phyloP scores from a whole-genome alignment of 805 yeast genomes.

The Kuraishia piskuri region DNA sequence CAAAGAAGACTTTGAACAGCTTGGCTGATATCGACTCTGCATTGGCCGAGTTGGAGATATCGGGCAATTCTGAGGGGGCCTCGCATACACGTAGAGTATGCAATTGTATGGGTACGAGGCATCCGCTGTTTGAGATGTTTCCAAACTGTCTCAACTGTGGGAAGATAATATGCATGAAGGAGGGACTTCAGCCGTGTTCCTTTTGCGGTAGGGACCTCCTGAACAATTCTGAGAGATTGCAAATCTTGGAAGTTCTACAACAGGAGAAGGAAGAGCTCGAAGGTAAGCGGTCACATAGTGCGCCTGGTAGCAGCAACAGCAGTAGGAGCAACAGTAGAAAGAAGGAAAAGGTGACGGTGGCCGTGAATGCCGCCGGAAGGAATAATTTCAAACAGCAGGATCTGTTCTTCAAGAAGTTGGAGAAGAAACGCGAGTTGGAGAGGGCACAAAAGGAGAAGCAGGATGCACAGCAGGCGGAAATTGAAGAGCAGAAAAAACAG shows the following conservation, averaged over 20 bases:
- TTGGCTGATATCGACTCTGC: constrained; percentile 44
- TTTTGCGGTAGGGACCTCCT: constrained; percentile 68
- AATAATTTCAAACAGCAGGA: constrained; percentile 66
- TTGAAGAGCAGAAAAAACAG: constrained; percentile 32
- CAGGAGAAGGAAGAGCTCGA: constrained; percentile 41
- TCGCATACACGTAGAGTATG: constrained; percentile 30
- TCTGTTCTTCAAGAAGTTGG: constrained; percentile 49
- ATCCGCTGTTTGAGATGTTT: constrained; percentile 80
- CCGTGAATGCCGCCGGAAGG: constrained; percentile 51
- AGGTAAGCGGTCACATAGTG: constrained; percentile 16
- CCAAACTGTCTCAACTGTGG: constrained; percentile 96
- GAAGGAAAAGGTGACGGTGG: constrained; percentile 42
- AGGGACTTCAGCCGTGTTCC: constrained; percentile 87
- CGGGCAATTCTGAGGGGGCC: constrained; percentile 4
- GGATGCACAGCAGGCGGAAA: constrained; percentile 28
- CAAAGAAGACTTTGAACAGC: constrained; percentile 38
- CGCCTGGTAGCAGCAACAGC: constrained; percentile 12
- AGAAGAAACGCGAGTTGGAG: constrained; percentile 33
- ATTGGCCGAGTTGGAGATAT: constrained; percentile 33
- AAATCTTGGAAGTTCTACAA: constrained; percentile 43
- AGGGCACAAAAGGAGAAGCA: constrained; percentile 22
- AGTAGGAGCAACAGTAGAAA: constrained; percentile 18
- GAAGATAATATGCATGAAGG: constrained; percentile 81
- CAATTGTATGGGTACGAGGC: constrained; percentile 80
- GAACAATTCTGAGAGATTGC: constrained; percentile 48